Conservation (phyloP, 441 rosid species). For the Erodium texanum region DNA sequence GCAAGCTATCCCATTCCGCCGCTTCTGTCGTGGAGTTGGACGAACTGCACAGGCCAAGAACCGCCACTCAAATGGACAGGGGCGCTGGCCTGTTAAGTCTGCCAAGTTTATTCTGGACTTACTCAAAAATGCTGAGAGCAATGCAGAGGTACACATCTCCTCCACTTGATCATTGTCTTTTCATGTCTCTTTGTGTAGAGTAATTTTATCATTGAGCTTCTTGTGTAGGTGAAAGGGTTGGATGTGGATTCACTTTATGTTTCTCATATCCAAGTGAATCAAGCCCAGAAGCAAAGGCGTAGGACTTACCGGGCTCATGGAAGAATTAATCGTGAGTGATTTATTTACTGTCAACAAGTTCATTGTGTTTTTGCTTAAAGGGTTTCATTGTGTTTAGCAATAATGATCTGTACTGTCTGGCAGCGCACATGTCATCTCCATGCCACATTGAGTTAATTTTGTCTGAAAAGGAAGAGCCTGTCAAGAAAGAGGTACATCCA, state of each 20-base stretch:
- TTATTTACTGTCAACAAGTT: background rate
- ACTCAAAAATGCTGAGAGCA: slow-evolving; percentile 90
- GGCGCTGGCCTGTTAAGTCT: slow-evolving; percentile 73
- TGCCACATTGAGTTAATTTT: slow-evolving; percentile 85
- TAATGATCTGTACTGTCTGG: background rate
- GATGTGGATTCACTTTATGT: slow-evolving; percentile 78
- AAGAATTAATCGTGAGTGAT: slow-evolving; percentile 81
- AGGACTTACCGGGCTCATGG: slow-evolving; percentile 94
- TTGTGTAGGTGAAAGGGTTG: slow-evolving; percentile 76
- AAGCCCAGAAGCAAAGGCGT: slow-evolving; percentile 94
- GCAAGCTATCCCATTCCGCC: slow-evolving; percentile 93
- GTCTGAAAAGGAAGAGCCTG: slow-evolving; percentile 92
- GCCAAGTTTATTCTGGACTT: slow-evolving; percentile 75
- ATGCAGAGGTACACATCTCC: slow-evolving; percentile 52
- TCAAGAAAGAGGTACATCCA: slow-evolving; percentile 69
- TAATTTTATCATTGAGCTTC: no score
- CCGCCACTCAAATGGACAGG: slow-evolving; percentile 61
- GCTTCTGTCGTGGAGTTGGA: slow-evolving; percentile 89
- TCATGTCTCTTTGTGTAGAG: no score
- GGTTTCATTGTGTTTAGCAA: no score
- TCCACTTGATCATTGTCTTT: background rate
- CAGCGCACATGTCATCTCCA: slow-evolving; percentile 97
- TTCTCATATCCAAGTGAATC: slow-evolving; percentile 91
- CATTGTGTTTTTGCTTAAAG: background rate
- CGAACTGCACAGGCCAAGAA: slow-evolving; percentile 97